Conservation (phyloP, 129 eudicot genomes). For the Apium graveolens region DNA sequence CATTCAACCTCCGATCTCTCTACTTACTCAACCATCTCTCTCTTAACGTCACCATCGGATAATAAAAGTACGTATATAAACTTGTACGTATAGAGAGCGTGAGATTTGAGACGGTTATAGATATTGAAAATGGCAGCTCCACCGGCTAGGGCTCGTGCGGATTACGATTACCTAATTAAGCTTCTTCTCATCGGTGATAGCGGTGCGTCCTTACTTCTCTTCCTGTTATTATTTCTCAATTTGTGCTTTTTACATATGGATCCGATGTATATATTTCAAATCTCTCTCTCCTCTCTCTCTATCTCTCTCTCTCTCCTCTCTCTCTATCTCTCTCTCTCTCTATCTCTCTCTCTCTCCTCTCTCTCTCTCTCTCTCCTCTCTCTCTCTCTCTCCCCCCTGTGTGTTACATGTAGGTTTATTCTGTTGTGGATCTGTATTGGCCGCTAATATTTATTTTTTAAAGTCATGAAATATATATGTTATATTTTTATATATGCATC, state of each 20-base stretch:
- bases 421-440: background rate
- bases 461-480: background rate
- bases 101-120: constrained; percentile 17
- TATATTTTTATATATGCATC: background rate
- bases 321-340: background rate
- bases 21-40: constrained; percentile 19
- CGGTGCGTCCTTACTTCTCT: constrained; percentile 26
- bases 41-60: background rate
- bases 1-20: constrained; percentile 14
- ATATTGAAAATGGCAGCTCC: constrained; percentile 63
- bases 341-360: background rate
- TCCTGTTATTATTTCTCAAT: too few species aligned
- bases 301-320: background rate
- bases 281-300: background rate
- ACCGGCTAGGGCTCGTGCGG: constrained; percentile 74
- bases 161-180: constrained; percentile 80
- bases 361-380: background rate
- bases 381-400: too few species aligned
- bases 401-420: background rate
- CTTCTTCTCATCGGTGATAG: constrained; percentile 80
- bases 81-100: constrained; percentile 6
- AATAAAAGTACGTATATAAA: constrained; percentile 3
- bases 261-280: constrained; percentile 3
- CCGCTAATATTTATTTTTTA: background rate
- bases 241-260: background rate